Evolutionary conservation across 208 protist species (phyloP), one percentile per base, ranked within the genome.

Genomic region (Leishmania martiniquensis): DNA sequence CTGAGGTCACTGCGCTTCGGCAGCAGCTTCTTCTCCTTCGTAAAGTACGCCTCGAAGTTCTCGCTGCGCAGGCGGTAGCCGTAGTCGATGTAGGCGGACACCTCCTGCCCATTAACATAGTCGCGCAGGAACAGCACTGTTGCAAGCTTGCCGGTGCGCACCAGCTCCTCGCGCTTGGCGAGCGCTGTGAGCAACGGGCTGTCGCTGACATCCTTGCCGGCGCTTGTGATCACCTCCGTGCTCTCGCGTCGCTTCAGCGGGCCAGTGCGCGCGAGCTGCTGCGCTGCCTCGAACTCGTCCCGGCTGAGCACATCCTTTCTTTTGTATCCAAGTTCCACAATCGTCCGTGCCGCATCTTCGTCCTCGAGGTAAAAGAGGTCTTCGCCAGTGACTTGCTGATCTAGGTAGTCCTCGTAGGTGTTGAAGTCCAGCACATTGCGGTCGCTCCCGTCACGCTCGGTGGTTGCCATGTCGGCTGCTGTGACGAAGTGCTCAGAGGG

Each of bases 41-140:
- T 85, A 82, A 99, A 99, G 86, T 98, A 99, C 45, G 88, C 87
- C 76, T 98, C 91, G 78, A 99, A 99, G 87, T 99, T 92, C 69
- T 99, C 98, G 13, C 90, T 90, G 71, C 93, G 96, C 15, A 99
- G 88, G 25, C 98, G 89, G 66, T 99, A 95, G 6, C 93, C 98
- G 76, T 98, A 99, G 89, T 99, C 99, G 76, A 99, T 99, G 90
- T 99, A 99, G 12, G 97, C 97, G 32, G 94, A 98, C 52, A 99
- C 96, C 88, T 99, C 98, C 78, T 99, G 98, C 17, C 98, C 98
- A 32, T 93, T 95, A 22, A 97, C 98, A 25, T 93, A 97, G 88
- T 99, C 97, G 52, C 99, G 88, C 22, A 99, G 93, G 77, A 99
- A 99, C 60, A 99, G 94, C 65, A 99, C 98, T 1, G 97, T 98